Percentiles rank a stretch among this genome's conserved stretches.
Conservation (phyloP, 371 early-diverging fungal genomes). For the Mucor saturninus region DNA sequence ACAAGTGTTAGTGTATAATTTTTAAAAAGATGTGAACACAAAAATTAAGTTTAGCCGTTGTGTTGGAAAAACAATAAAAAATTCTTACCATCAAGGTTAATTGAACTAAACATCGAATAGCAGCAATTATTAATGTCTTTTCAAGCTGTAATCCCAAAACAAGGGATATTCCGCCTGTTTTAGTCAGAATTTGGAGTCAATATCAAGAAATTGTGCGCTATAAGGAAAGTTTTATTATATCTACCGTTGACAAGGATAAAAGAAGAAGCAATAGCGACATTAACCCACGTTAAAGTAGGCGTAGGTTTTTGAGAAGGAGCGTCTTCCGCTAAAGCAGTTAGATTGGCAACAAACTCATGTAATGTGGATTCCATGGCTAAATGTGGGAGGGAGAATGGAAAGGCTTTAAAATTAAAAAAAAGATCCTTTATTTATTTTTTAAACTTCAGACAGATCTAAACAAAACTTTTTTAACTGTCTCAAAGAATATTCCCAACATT, state of each 20-base stretch:
- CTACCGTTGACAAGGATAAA: slow-evolving; percentile 57
- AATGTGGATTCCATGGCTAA: background rate
- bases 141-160: slow-evolving; percentile 63
- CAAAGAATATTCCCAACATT: too few species aligned
- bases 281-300: slow-evolving; percentile 38
- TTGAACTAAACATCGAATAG: slow-evolving; percentile 65
- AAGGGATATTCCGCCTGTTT: slow-evolving; percentile 57
- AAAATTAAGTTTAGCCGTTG: background rate
- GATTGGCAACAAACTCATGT: background rate
- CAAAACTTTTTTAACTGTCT: background rate
- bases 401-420: background rate
- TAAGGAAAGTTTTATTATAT: background rate
- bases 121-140: slow-evolving; percentile 60
- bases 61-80: background rate
- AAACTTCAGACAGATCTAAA: background rate
- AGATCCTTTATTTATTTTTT: background rate
- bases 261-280: slow-evolving; percentile 54
- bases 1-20: background rate
- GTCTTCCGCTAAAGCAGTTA: background rate
- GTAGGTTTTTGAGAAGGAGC: background rate
- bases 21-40: background rate
- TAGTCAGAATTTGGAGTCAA: background rate
- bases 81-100: slow-evolving; percentile 61
- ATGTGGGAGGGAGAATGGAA: background rate
- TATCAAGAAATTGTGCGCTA: background rate